A percentile compares a stretch with the other conserved stretches of the same genome.
phyloP scores from a whole-genome alignment of 2,329 filamentous ascomycete genomes.

The Clathrospora elynae region DNA sequence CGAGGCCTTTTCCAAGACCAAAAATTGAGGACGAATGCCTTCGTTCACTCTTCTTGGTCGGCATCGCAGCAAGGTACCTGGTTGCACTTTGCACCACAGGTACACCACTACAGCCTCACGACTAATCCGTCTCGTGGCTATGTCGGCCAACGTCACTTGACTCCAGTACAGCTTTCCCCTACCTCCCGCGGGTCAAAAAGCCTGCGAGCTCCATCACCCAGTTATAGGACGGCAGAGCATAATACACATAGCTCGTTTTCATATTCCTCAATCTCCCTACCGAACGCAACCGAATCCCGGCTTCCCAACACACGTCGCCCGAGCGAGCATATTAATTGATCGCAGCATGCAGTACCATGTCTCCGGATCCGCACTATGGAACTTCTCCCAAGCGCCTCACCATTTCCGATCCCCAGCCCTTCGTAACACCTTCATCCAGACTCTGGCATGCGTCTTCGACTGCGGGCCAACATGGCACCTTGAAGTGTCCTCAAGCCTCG shows the following conservation, averaged over 20 bases:
- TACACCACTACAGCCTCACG: constrained; percentile 38
- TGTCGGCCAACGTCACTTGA: constrained; percentile 37
- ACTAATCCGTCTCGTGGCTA: constrained; percentile 43
- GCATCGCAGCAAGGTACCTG: constrained; percentile 50
- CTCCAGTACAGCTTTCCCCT: constrained; percentile 11
- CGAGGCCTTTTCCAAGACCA: constrained; percentile 36
- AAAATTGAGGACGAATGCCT: constrained; percentile 50
- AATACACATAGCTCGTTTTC: constrained; percentile 50
- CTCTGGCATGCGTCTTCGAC: constrained; percentile 49
- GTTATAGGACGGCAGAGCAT: constrained; percentile 41
- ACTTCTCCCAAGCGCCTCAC: constrained; percentile 29
- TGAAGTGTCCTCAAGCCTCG: constrained; percentile 40
- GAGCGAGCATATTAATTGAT: constrained; percentile 45
- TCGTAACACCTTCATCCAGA: constrained; percentile 51
- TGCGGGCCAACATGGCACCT: constrained; percentile 50
- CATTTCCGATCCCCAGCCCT: constrained; percentile 47
- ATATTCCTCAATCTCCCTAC: constrained; percentile 47
- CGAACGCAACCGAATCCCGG: constrained; percentile 34
- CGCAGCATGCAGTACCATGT: constrained; percentile 40
- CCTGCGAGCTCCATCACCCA: constrained; percentile 28
- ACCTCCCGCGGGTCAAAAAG: constrained; percentile 20
- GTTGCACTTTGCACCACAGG: constrained; percentile 49
- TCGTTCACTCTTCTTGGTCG: constrained; percentile 49
- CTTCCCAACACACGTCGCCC: constrained; percentile 32
- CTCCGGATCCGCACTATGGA: constrained; percentile 32